Evolutionary conservation across 179 eudicot species (phyloP).

Genomic region (Carnegiea gigantea): DNA sequence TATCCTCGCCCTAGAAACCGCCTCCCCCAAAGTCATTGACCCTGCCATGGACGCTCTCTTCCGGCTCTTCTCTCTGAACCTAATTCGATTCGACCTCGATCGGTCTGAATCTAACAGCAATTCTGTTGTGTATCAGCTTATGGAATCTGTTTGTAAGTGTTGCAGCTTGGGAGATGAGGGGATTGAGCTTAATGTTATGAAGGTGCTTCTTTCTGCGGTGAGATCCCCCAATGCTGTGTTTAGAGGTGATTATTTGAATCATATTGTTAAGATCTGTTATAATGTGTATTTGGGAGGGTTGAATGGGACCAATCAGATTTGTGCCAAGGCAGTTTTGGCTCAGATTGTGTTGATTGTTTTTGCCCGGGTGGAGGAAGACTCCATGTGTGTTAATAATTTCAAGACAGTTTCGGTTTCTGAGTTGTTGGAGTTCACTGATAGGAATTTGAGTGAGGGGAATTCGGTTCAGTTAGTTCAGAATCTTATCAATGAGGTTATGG

Average conservation of each 20-base stretch:
- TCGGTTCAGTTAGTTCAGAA: slow-evolving; percentile 78
- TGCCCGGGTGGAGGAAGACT: slow-evolving; percentile 64
- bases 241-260: slow-evolving; percentile 66
- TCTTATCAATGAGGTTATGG: slow-evolving; percentile 65
- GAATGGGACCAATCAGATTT: slow-evolving; percentile 93
- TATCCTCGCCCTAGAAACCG: slow-evolving; percentile 66
- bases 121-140: slow-evolving; percentile 37
- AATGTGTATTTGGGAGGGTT: slow-evolving; percentile 79
- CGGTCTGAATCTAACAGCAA: slow-evolving; percentile 17
- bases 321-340: slow-evolving; percentile 88
- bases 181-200: slow-evolving; percentile 61
- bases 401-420: slow-evolving; percentile 58
- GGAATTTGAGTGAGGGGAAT: slow-evolving; percentile 92
- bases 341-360: slow-evolving; percentile 85
- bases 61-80: slow-evolving; percentile 53
- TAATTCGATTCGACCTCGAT: slow-evolving; percentile 54
- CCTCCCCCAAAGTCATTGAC: slow-evolving; percentile 62
- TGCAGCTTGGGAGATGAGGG: slow-evolving; percentile 57
- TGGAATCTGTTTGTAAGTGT: slow-evolving; percentile 65
- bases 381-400: slow-evolving; percentile 38
- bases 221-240: slow-evolving; percentile 55
- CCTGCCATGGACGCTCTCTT: slow-evolving; percentile 71
- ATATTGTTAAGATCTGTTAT: slow-evolving; percentile 77
- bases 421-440: slow-evolving; percentile 79
- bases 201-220: slow-evolving; percentile 67